Evolutionary conservation across 1,284 basidiomycete genomes (phyloP).

Genomic region (Puccinia novopanici): DNA sequence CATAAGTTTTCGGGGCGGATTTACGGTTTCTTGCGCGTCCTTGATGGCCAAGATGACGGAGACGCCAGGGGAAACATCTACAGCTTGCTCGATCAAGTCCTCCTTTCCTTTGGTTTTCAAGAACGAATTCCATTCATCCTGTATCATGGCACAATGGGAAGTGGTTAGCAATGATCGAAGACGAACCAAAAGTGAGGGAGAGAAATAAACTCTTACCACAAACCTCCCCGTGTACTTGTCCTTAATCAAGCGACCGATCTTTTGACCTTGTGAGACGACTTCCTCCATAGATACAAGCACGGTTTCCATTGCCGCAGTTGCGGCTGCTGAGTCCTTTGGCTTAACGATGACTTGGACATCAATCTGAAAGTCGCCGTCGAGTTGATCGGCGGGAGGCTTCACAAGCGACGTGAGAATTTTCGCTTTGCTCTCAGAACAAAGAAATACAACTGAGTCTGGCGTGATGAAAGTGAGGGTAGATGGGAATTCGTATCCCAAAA

Average conservation of each 20-base stretch:
- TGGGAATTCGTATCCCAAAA: slow-evolving; percentile 94
- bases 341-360: slow-evolving; percentile 59
- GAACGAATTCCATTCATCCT: slow-evolving; percentile 61
- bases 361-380: slow-evolving; percentile 48
- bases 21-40: slow-evolving; percentile 74
- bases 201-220: slow-evolving; percentile 71
- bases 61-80: slow-evolving; percentile 76
- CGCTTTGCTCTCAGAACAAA: slow-evolving; percentile 91
- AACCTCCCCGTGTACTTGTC: slow-evolving; percentile 78
- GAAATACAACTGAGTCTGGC: slow-evolving; percentile 72
- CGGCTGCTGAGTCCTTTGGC: slow-evolving; percentile 28
- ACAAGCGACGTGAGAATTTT: slow-evolving; percentile 47
- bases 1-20: background rate
- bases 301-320: slow-evolving; percentile 29
- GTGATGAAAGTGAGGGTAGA: slow-evolving; percentile 76
- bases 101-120: slow-evolving; percentile 55
- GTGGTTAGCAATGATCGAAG: slow-evolving; percentile 9
- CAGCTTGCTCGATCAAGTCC: slow-evolving; percentile 61
- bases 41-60: slow-evolving; percentile 81
- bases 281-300: slow-evolving; percentile 9
- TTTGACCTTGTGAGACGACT: slow-evolving; percentile 51
- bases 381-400: background rate
- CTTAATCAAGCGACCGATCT: slow-evolving; percentile 72
- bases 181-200: slow-evolving; percentile 58
- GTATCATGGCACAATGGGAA: slow-evolving; percentile 15